phyloP scores from a whole-genome alignment of 2,329 filamentous ascomycete genomes.

The Fusarium tupiense region DNA sequence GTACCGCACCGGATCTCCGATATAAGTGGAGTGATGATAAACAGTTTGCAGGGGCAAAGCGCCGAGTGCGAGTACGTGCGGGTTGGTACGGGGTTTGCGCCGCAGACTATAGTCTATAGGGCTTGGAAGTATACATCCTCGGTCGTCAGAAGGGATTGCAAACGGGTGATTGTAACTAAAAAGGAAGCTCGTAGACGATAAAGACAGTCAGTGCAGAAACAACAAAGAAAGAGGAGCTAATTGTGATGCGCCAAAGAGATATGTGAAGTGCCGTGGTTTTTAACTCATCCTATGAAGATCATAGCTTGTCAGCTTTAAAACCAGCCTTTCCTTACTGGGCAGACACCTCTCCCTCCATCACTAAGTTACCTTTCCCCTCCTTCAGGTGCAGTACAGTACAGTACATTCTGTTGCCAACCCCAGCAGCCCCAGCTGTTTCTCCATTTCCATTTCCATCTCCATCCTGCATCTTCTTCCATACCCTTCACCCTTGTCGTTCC shows the following conservation, averaged over 20 bases:
- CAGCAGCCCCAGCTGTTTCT: constrained; percentile 34
- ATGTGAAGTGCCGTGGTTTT: not conserved
- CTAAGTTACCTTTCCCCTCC: constrained; percentile 19
- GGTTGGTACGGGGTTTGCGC: constrained; percentile 1
- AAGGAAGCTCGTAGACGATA: not conserved
- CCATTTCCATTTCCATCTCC: constrained; percentile 10
- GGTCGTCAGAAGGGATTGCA: not conserved
- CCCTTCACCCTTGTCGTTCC: not conserved
- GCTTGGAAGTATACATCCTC: not conserved
- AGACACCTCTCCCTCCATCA: constrained; percentile 20
- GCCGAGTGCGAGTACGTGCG: constrained; percentile 20
- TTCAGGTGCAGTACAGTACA: not conserved
- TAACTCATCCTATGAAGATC: not conserved
- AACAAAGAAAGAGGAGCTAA: not conserved
- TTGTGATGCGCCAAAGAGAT: not conserved
- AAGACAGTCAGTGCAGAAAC: not conserved
- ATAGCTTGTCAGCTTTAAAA: constrained; percentile 31
- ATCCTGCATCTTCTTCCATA: constrained; percentile 1
- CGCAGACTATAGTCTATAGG: not conserved
- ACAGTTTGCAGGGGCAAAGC: constrained; percentile 23
- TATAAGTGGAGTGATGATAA: constrained; percentile 30
- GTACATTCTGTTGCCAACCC: constrained; percentile 19
- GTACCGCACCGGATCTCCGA: constrained; percentile 33
- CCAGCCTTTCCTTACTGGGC: constrained; percentile 31
- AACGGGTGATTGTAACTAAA: not conserved